phyloP scores from a whole-genome alignment of 495 filamentous ascomycete species.

The Xylaria curta region DNA sequence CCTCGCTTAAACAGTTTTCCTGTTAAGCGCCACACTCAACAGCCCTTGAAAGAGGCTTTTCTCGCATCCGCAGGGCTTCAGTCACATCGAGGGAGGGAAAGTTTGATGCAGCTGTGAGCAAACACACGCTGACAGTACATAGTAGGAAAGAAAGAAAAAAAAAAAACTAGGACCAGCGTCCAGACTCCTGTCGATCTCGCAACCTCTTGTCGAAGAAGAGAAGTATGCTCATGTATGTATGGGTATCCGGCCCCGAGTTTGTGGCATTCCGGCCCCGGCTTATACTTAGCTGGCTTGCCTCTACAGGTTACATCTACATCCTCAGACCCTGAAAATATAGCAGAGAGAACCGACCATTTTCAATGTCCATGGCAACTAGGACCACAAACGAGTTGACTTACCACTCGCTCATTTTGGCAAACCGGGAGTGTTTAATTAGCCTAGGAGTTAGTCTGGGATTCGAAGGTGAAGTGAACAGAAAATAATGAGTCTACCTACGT shows the following conservation, averaged over 20 bases:
- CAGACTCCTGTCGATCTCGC: background rate
- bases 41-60: background rate
- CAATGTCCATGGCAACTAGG: background rate
- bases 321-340: background rate
- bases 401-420: constrained; percentile 17
- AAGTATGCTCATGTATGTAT: background rate
- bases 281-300: background rate
- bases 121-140: constrained; percentile 10
- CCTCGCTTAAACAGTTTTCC: background rate
- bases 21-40: background rate
- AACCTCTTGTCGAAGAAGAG: background rate
- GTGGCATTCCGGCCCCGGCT: background rate
- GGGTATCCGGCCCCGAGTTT: background rate
- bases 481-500: background rate
- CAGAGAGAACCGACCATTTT: background rate
- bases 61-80: background rate
- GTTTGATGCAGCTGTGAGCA: constrained; percentile 12
- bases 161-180: background rate
- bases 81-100: background rate
- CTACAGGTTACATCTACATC: background rate
- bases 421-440: constrained; percentile 26
- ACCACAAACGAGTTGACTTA: constrained; percentile 17
- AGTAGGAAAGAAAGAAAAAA: background rate
- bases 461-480: constrained; percentile 4
- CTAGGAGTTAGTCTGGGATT: constrained; percentile 1